Percentiles rank a stretch among this genome's conserved stretches.
Conservation (phyloP, 2,329 filamentous ascomycete species). For the Plenodomus biglobosus region DNA sequence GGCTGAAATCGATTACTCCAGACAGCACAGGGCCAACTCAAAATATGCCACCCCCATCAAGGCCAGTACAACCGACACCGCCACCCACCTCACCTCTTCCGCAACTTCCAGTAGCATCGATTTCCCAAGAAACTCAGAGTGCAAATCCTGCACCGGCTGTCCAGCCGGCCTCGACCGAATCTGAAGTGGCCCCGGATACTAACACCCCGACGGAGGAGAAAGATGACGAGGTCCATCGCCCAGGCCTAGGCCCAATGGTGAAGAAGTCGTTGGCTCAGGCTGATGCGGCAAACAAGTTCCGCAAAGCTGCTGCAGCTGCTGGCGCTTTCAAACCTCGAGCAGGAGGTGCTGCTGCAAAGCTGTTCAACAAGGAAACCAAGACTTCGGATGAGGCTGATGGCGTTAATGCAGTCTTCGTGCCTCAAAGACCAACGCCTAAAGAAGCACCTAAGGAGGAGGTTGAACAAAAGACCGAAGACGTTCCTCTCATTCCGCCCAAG, state of each 20-base stretch:
- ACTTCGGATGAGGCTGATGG: slow-evolving; percentile 76
- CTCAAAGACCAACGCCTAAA: slow-evolving; percentile 49
- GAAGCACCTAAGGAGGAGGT: slow-evolving; percentile 27
- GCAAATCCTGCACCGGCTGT: slow-evolving; percentile 29
- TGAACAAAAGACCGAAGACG: slow-evolving; percentile 31
- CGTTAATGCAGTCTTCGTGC: slow-evolving; percentile 84
- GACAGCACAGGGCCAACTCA: slow-evolving; percentile 10
- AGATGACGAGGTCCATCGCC: slow-evolving; percentile 63
- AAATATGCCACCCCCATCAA: slow-evolving; percentile 8
- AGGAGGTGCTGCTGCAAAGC: slow-evolving; percentile 80
- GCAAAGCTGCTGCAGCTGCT: slow-evolving; percentile 72
- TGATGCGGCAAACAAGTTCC: slow-evolving; percentile 75
- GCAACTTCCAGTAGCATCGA: slow-evolving; percentile 21
- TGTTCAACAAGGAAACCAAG: slow-evolving; percentile 62
- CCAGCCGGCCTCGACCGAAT: slow-evolving; percentile 11
- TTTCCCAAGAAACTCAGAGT: slow-evolving; percentile 10
- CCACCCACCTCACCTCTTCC: slow-evolving; percentile 32
- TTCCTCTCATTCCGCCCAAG: slow-evolving; percentile 7
- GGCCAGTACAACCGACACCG: slow-evolving; percentile 20
- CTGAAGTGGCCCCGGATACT: slow-evolving; percentile 42
- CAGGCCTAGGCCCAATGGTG: slow-evolving; percentile 87
- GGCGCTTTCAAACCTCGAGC: slow-evolving; percentile 81
- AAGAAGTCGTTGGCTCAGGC: slow-evolving; percentile 72
- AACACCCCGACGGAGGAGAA: slow-evolving; percentile 48
- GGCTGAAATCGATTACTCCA: slow-evolving; percentile 23